A percentile compares a stretch with the other conserved stretches of the same genome.
These are phyloP conservation scores for Rosellinia necatrix DNA, from an alignment of 2,329 filamentous ascomycete genomes.

Conservation along the genomic window DNA sequence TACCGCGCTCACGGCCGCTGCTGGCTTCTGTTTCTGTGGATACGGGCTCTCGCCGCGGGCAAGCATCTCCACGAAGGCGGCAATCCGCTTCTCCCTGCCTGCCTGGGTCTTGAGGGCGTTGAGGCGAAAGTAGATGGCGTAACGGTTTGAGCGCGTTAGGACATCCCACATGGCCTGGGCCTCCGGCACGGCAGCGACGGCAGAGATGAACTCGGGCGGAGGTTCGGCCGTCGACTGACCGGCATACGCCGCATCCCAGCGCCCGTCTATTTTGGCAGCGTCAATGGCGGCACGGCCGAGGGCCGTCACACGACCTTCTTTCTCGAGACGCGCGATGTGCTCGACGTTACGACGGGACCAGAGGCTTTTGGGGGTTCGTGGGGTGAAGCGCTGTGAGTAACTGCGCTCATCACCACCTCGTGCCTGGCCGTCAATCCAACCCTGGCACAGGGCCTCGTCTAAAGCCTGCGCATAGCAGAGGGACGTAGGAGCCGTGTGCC, in stretches of 20 bases:
- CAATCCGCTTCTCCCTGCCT: conserved; percentile 32
- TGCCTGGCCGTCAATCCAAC: conserved; percentile 66
- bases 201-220: conserved; percentile 52
- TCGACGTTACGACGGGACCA: conserved; percentile 66
- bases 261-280: conserved; percentile 59
- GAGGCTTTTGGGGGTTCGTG: conserved; percentile 56
- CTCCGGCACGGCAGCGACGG: conserved; percentile 28
- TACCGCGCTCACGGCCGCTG: neutral
- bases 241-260: conserved; percentile 63
- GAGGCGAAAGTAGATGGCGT: conserved; percentile 33
- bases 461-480: conserved; percentile 51
- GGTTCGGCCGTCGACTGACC: conserved; percentile 52
- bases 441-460: conserved; percentile 61
- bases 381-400: conserved; percentile 63
- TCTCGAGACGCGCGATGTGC: conserved; percentile 51
- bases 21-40: conserved; percentile 28
- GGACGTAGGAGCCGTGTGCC: conserved; percentile 31
- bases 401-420: conserved; percentile 48
- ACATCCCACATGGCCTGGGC: conserved; percentile 30
- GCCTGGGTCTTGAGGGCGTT: conserved; percentile 34
- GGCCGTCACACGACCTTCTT: conserved; percentile 53
- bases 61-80: conserved; percentile 36
- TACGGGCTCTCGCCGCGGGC: conserved; percentile 28
- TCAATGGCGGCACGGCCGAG: conserved; percentile 56
- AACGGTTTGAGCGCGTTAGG: conserved; percentile 31